A percentile compares a stretch with the other conserved stretches of the same genome.
phyloP scores from a whole-genome alignment of 257 asterid genomes.

The Gentiana macrophylla region DNA sequence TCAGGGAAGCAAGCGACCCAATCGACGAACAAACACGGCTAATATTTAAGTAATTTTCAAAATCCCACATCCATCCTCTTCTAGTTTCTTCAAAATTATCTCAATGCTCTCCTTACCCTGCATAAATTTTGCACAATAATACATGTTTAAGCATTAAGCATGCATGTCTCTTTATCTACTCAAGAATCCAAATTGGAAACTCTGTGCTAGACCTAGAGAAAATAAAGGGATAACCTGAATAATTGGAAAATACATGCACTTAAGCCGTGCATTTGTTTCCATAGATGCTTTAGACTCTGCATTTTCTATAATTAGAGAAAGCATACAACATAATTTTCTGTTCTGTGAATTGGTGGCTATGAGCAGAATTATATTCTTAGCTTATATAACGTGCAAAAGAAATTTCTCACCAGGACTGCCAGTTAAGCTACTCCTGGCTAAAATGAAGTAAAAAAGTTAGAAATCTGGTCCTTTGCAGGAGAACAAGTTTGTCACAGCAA shows the following conservation, averaged over 20 bases:
- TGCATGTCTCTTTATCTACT: too few relatives aligned
- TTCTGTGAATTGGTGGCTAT: too few relatives aligned
- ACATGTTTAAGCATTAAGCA: too few relatives aligned
- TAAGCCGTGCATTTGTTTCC: constrained; percentile 67
- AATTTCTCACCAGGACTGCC: constrained; percentile 28
- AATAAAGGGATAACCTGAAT: constrained; percentile 25
- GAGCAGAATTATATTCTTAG: too few relatives aligned
- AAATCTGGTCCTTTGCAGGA: constrained; percentile 61
- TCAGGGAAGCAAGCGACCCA: constrained; percentile 91
- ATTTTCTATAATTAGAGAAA: constrained; percentile 10
- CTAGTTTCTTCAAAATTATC: constrained; percentile 30
- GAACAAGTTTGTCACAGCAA: constrained; percentile 45
- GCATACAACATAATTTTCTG: background rate
- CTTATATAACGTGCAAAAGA: background rate
- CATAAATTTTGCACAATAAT: background rate
- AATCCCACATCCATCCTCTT: constrained; percentile 32
- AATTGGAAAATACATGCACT: constrained; percentile 59
- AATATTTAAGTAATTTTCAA: constrained; percentile 43
- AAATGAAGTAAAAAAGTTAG: constrained; percentile 34
- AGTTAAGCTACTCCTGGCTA: constrained; percentile 12
- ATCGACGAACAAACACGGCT: constrained; percentile 61
- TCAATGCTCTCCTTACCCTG: constrained; percentile 63
- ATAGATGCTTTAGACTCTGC: constrained; percentile 25
- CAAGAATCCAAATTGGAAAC: too few relatives aligned
- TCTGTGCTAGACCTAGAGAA: background rate